These are phyloP conservation scores for Periconia digitata DNA, from an alignment of 2,329 filamentous ascomycete genomes.

Conservation along the genomic window DNA sequence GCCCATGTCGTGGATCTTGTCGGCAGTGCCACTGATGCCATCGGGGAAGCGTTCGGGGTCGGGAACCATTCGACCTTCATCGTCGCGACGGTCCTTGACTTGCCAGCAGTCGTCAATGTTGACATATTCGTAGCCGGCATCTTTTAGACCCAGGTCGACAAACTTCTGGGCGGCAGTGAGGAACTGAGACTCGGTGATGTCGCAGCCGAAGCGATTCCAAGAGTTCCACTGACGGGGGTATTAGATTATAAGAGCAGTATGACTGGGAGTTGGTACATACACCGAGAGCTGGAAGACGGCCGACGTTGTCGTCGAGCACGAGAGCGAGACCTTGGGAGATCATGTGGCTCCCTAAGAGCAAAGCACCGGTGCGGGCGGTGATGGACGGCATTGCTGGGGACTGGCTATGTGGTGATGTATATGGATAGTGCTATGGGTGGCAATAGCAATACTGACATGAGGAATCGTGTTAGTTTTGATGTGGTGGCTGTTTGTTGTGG, in stretches of 20 bases:
- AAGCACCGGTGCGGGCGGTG: not conserved
- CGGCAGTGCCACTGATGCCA: conserved; percentile 57
- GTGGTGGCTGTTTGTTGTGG: too few species aligned
- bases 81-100: conserved; percentile 44
- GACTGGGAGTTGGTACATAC: conserved; percentile 2
- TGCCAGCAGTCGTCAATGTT: conserved; percentile 62
- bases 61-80: conserved; percentile 44
- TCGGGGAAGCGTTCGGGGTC: conserved; percentile 50
- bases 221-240: conserved; percentile 47
- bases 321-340: conserved; percentile 1
- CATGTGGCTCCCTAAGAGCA: not conserved
- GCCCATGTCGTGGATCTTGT: conserved; percentile 57
- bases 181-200: conserved; percentile 55
- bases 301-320: conserved; percentile 12
- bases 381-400: not conserved
- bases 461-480: too few species aligned
- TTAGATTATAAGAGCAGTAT: not conserved
- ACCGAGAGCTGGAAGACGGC: conserved; percentile 22
- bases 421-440: not conserved
- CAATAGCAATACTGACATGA: too few species aligned
- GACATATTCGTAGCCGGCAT: conserved; percentile 56
- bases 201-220: conserved; percentile 57
- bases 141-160: conserved; percentile 52
- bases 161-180: conserved; percentile 51
- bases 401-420: not conserved